These are phyloP conservation scores for Tilletia setariae DNA, from an alignment of 1,284 basidiomycete genomes.

Conservation along the genomic window DNA sequence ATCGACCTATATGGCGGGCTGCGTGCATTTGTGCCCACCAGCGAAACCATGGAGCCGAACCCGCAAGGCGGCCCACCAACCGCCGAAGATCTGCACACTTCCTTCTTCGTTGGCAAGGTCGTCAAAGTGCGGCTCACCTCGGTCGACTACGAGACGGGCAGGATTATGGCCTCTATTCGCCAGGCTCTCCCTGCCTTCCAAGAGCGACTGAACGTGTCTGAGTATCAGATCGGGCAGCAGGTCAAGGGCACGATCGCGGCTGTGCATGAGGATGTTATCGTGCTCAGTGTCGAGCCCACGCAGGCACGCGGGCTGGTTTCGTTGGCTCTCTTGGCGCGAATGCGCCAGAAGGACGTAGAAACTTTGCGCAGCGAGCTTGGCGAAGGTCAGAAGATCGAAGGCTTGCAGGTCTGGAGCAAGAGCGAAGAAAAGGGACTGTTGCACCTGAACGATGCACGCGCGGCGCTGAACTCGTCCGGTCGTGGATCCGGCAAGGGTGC, in stretches of 20 bases:
- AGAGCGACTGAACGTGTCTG: constrained; percentile 46
- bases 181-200: constrained; percentile 62
- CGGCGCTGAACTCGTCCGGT: not conserved
- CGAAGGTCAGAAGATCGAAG: constrained; percentile 70
- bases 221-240: constrained; percentile 45
- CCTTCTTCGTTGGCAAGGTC: constrained; percentile 68
- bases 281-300: constrained; percentile 55
- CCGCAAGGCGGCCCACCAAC: constrained; percentile 29
- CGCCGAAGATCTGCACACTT: constrained; percentile 56
- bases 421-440: constrained; percentile 82
- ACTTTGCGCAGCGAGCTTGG: constrained; percentile 69
- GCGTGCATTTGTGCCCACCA: constrained; percentile 69
- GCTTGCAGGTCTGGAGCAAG: constrained; percentile 83
- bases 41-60: constrained; percentile 24
- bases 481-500: not conserved
- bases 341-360: constrained; percentile 67
- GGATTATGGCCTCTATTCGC: constrained; percentile 80
- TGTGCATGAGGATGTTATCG: constrained; percentile 47
- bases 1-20: constrained; percentile 70
- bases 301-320: constrained; percentile 48
- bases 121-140: constrained; percentile 80
- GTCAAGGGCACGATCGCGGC: constrained; percentile 45
- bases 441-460: constrained; percentile 56
- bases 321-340: not conserved
- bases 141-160: constrained; percentile 65